Evolutionary conservation across 257 asterid species (phyloP), one percentile per base, ranked within the genome.

Genomic region (Fraxinus quadrangulata): DNA sequence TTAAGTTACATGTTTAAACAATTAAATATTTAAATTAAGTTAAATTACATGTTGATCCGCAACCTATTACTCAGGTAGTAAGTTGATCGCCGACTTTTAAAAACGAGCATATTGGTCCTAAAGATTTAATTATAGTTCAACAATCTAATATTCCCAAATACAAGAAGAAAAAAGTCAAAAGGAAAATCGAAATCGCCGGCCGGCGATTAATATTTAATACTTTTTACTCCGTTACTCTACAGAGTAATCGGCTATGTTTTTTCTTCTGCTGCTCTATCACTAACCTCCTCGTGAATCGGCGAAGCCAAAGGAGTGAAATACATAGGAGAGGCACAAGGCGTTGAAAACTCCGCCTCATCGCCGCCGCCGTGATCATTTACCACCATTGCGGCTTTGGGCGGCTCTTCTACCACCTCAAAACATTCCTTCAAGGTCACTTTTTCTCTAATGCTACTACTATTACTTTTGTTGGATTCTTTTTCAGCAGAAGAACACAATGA

Each of bases 381-480:
- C 70, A 23, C 69, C 74, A 21, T 47, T 42, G 37, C 13, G 36
- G 12, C 34, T 69, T 45, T 51, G 7, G 78, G 30, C 73, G 81
- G 13, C 45, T 75, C 86, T 5, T 72, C 83, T 2, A 67, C 87
- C 13, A 4, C 83, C 47, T 70, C 82, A 0, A 88, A 79, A 82
- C 67, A 81, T 26, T 85, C 87, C 78, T 80, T 75, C 73, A 89
- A 82, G 76, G 81, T 80, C 76, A 78, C 66, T 79, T 86, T 21
- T 24, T 31, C 36, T 26, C 36, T 33, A 21, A 30, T 34, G 4
- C 51, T 24, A 34, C 28, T 13, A 11, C 30, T 82, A 40, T 8
- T 31, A 0, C 28, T 51, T 54, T 23, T 49, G 23, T 77, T 75
- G 34, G n/a, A 26, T 12, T 72, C 81, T 34, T 67, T 73, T 67